Percentiles rank a stretch among this genome's conserved stretches.
Conservation (phyloP, 1,284 basidiomycete genomes). For the Naganishia sp. region DNA sequence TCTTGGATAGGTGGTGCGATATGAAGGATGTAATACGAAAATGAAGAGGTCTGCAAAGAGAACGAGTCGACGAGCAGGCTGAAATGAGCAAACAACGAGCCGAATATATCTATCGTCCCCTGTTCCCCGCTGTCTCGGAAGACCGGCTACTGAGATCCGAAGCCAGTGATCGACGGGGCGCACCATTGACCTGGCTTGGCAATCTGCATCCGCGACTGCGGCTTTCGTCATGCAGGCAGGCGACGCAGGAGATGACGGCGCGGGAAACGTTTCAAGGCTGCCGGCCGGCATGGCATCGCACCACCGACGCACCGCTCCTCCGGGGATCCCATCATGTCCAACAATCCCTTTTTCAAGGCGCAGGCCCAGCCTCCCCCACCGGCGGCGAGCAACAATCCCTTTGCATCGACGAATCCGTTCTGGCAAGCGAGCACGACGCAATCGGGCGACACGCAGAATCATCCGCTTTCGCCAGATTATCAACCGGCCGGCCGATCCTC, state of each 20-base stretch:
- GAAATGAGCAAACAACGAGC: not conserved
- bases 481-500: slow-evolving; percentile 15
- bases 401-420: slow-evolving; percentile 19
- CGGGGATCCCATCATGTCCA: slow-evolving; percentile 9
- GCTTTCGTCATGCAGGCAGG: not conserved
- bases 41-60: not conserved
- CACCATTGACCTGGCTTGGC: not conserved
- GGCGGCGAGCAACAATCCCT: slow-evolving; percentile 16
- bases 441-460: not conserved
- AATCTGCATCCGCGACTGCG: no score
- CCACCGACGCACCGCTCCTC: no score
- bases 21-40: not conserved
- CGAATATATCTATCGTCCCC: not conserved
- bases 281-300: no score
- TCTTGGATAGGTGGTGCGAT: not conserved
- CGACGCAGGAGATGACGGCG: not conserved
- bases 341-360: slow-evolving; percentile 22
- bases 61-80: not conserved
- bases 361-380: slow-evolving; percentile 1
- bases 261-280: not conserved
- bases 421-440: slow-evolving; percentile 10
- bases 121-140: slow-evolving; percentile 8
- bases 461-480: slow-evolving; percentile 13
- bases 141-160: not conserved
- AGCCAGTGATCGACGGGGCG: not conserved